A percentile compares a stretch with the other conserved stretches of the same genome.
These are phyloP conservation scores for Ilyonectria destructans DNA, from an alignment of 2,329 filamentous ascomycete species.

Conservation along the genomic window DNA sequence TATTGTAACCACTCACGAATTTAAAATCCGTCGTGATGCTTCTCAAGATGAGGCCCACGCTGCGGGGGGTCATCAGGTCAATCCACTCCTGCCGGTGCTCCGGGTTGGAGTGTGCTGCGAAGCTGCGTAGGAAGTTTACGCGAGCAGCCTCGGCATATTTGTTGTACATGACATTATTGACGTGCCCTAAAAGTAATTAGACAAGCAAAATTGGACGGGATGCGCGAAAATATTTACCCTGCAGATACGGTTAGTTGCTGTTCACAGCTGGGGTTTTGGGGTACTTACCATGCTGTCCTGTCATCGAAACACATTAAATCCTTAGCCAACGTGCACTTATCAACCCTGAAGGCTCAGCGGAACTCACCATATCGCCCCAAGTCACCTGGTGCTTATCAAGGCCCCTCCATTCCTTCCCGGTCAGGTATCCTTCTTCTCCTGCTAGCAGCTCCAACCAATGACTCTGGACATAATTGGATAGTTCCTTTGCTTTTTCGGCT, in stretches of 20 bases:
- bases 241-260: neutral
- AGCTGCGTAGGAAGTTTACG: conserved; percentile 83
- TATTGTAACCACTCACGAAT: conserved; percentile 73
- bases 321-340: neutral
- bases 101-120: conserved; percentile 75
- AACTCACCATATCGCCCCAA: conserved; percentile 88
- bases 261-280: too few species aligned
- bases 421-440: conserved; percentile 84
- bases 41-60: conserved; percentile 82
- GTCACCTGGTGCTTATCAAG: conserved; percentile 78
- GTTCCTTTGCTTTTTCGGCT: conserved; percentile 24
- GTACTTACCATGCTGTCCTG: conserved; percentile 70
- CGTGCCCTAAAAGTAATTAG: conserved; percentile 66
- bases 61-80: conserved; percentile 77
- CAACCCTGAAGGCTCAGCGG: conserved; percentile 47
- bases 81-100: conserved; percentile 76
- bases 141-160: conserved; percentile 87
- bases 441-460: conserved; percentile 82
- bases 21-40: conserved; percentile 90
- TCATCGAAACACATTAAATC: conserved; percentile 8
- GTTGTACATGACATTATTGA: conserved; percentile 90
- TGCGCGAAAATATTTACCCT: conserved; percentile 28
- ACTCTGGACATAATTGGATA: conserved; percentile 43
- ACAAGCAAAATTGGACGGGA: neutral
- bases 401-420: conserved; percentile 70